phyloP scores from a whole-genome alignment of 345 rosid genomes.

The Balakata baccata region DNA sequence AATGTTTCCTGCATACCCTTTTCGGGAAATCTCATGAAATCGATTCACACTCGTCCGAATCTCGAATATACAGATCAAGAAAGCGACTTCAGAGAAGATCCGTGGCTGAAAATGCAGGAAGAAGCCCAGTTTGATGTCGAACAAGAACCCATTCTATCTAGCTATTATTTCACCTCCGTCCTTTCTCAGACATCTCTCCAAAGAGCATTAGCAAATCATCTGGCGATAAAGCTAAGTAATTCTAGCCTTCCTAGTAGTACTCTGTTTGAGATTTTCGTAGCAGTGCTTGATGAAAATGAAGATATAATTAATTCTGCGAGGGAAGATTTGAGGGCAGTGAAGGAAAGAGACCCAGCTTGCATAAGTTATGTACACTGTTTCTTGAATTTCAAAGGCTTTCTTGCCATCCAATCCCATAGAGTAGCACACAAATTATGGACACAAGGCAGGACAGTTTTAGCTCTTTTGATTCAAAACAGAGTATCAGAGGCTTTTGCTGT shows the following conservation, averaged over 20 bases:
- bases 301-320: constrained; percentile 52
- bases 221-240: constrained; percentile 63
- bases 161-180: constrained; percentile 61
- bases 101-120: constrained; percentile 60
- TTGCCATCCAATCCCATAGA: constrained; percentile 77
- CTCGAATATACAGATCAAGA: constrained; percentile 27
- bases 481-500: constrained; percentile 73
- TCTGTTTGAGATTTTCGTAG: constrained; percentile 58
- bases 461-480: constrained; percentile 71
- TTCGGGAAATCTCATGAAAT: constrained; percentile 29
- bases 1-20: constrained; percentile 31
- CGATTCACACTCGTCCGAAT: constrained; percentile 28
- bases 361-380: constrained; percentile 70
- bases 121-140: constrained; percentile 64
- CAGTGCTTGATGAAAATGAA: constrained; percentile 44
- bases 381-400: constrained; percentile 73
- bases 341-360: constrained; percentile 86
- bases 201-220: constrained; percentile 66
- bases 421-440: constrained; percentile 76
- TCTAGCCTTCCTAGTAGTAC: constrained; percentile 53
- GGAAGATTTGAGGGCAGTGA: constrained; percentile 61
- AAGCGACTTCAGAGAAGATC: constrained; percentile 22
- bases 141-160: constrained; percentile 64
- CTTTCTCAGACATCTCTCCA: constrained; percentile 58
- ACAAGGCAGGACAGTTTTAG: constrained; percentile 51